A percentile compares a stretch with the other conserved stretches of the same genome.
Conservation (phyloP, 2,329 filamentous ascomycete species). For the Albifimbria verrucaria region DNA sequence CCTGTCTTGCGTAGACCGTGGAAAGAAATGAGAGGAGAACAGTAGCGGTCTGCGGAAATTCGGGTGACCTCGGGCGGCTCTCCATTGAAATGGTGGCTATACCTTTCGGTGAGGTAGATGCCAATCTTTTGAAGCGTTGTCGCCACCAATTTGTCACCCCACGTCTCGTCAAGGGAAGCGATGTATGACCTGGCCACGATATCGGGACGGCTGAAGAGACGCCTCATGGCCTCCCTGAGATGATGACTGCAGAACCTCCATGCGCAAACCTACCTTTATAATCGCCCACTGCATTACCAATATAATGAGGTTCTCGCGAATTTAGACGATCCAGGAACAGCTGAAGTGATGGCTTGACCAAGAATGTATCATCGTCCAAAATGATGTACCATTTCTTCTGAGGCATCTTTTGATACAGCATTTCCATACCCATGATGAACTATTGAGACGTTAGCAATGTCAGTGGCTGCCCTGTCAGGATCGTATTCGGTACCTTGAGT, state of each 20-base stretch:
- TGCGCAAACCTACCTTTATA: conserved; percentile 55
- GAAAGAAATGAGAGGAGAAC: conserved; percentile 52
- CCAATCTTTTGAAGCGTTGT: conserved; percentile 50
- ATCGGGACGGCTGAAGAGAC: conserved; percentile 39
- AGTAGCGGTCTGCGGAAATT: conserved; percentile 48
- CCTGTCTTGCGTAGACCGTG: conserved; percentile 44
- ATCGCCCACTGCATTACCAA: conserved; percentile 56
- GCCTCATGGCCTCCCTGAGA: conserved; percentile 48
- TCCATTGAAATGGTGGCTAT: conserved; percentile 54
- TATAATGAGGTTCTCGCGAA: conserved; percentile 42
- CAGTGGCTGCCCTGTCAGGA: background rate
- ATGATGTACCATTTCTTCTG: conserved; percentile 58
- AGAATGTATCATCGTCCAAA: conserved; percentile 55
- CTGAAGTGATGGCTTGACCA: conserved; percentile 46
- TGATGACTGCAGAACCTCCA: conserved; percentile 51
- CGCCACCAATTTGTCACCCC: conserved; percentile 52
- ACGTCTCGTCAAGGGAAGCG: conserved; percentile 48
- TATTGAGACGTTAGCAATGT: conserved; percentile 18
- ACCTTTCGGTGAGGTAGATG: conserved; percentile 53
- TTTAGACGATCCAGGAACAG: conserved; percentile 48
- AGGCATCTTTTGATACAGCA: conserved; percentile 46
- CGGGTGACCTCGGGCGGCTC: conserved; percentile 47
- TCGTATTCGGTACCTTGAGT: conserved; percentile 38
- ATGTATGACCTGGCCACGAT: conserved; percentile 41
- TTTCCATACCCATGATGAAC: conserved; percentile 54